Evolutionary conservation across 148 eudicot genomes (phyloP).

Genomic region (Camellia granthamiana): DNA sequence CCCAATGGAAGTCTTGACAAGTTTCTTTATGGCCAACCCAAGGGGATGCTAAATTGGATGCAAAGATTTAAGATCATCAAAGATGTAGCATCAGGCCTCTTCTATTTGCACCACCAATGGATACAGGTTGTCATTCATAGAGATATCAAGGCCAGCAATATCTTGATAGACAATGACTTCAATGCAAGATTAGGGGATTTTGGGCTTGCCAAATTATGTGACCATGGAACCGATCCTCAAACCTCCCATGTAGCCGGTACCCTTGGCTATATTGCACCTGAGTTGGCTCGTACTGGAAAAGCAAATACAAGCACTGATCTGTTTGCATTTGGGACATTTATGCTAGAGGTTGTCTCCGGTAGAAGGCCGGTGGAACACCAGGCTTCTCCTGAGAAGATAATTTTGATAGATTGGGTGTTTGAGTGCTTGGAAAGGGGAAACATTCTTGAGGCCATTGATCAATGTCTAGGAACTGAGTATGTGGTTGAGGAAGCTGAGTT

Average conservation of each 20-base stretch:
- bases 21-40: background rate
- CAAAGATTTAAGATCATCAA: constrained; percentile 12
- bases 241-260: constrained; percentile 4
- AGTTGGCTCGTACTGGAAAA: constrained; percentile 3
- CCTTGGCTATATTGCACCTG: constrained; percentile 2
- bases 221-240: background rate
- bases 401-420: constrained; percentile 1
- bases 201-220: constrained; percentile 10
- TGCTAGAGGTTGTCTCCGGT: constrained; percentile 7
- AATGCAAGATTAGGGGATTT: constrained; percentile 9
- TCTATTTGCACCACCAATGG: constrained; percentile 7
- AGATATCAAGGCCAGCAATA: constrained; percentile 9
- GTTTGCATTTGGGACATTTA: constrained; percentile 13
- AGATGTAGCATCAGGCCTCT: constrained; percentile 6
- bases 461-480: background rate
- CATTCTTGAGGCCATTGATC: constrained; percentile 3
- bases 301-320: constrained; percentile 7
- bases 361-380: constrained; percentile 3
- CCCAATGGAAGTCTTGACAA: constrained; percentile 5
- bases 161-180: background rate
- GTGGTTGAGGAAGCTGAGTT: constrained; percentile 6
- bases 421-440: constrained; percentile 2
- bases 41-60: background rate
- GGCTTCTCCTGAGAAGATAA: background rate
- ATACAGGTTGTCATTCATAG: constrained; percentile 3